These are phyloP conservation scores for Eimeria acervulina DNA, from an alignment of 169 alveolate genomes.

Conservation along the genomic window DNA sequence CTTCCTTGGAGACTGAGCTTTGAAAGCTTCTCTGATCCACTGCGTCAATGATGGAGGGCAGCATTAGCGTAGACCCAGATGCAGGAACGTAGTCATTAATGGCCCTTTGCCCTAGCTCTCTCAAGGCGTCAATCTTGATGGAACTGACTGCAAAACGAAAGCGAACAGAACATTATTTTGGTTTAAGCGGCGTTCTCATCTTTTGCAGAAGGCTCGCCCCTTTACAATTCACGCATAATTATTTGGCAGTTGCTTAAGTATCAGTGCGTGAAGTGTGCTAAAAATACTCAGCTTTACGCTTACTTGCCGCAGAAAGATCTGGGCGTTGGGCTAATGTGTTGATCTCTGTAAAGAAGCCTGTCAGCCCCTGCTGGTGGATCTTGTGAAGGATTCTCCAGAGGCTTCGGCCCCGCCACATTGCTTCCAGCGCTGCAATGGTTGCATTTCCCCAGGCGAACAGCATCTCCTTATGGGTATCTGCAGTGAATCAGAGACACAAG, in stretches of 20 bases:
- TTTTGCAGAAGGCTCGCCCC: neutral
- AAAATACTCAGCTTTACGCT: neutral
- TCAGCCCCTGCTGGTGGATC: constrained; percentile 27
- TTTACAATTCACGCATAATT: neutral
- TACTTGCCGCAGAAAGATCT: constrained; percentile 35
- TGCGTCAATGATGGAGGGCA: constrained; percentile 58
- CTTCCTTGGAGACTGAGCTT: neutral
- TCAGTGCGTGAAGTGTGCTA: neutral
- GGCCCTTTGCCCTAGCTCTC: constrained; percentile 48
- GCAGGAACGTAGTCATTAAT: constrained; percentile 15
- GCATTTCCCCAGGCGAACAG: constrained; percentile 76
- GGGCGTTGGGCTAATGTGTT: constrained; percentile 41
- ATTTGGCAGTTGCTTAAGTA: neutral
- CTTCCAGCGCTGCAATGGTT: constrained; percentile 73
- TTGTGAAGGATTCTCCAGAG: constrained; percentile 69
- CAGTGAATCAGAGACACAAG: neutral
- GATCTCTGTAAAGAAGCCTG: constrained; percentile 42
- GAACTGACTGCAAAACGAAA: neutral
- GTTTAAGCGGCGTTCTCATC: neutral
- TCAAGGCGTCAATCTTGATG: constrained; percentile 18
- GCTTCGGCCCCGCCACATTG: constrained; percentile 71
- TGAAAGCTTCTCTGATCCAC: neutral
- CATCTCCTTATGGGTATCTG: constrained; percentile 13
- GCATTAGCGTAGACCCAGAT: neutral
- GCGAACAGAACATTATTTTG: neutral